Percentiles rank a stretch among this genome's conserved stretches.
Conservation (phyloP, 176 grass and related monocot species). For the Triticum aestivum region IWGSC_CS_RefSeq_v2.1 NC_057808.1:351343289-351343788, state of each 20-base stretch:
- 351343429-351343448: not conserved
- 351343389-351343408: not conserved
- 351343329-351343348: not conserved
- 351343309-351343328: not conserved
- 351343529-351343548: slow-evolving; percentile 80
- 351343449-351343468: not conserved
- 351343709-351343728: slow-evolving; percentile 86
- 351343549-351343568: slow-evolving; percentile 72
- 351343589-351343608: slow-evolving; percentile 33
- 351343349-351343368: not conserved
- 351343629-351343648: slow-evolving; percentile 22
- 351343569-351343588: slow-evolving; percentile 76
- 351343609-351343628: slow-evolving; percentile 20
- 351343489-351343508: not conserved
- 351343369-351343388: not conserved
- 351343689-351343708: slow-evolving; percentile 71
- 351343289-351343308: not conserved
- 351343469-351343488: not conserved
- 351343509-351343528: slow-evolving; percentile 62
- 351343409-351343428: not conserved
- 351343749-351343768: slow-evolving; percentile 87
- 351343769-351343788: not conserved
- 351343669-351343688: slow-evolving; percentile 64
- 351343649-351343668: slow-evolving; percentile 63
- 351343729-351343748: slow-evolving; percentile 90